Evolutionary conservation across 2,329 filamentous ascomycete species (phyloP).

Genomic region (Fusarium decemcellulare): DNA sequence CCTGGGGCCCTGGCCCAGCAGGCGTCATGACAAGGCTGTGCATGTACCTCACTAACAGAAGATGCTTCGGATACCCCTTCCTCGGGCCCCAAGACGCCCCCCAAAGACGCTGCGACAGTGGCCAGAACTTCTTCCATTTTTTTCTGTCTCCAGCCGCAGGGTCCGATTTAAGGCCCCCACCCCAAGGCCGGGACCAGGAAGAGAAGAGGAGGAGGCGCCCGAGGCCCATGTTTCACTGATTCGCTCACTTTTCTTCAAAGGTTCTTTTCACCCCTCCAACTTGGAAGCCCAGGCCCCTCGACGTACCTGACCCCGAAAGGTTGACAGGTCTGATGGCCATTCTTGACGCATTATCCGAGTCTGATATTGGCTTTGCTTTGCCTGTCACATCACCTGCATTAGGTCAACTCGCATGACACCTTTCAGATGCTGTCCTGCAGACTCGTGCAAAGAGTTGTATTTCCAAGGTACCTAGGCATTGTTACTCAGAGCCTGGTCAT

Average conservation of each 20-base stretch:
- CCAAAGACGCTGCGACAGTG: conserved; percentile 28
- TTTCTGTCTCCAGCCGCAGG: conserved; percentile 46
- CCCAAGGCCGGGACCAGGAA: too few species aligned
- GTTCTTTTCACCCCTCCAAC: too few species aligned
- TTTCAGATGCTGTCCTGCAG: too few species aligned
- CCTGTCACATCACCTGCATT: too few species aligned
- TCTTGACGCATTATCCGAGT: not conserved
- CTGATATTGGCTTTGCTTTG: not conserved
- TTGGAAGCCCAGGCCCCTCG: not conserved
- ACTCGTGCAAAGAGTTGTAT: too few species aligned
- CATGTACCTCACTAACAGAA: conserved; percentile 45
- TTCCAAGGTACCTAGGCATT: not conserved
- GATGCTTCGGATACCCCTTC: conserved; percentile 12
- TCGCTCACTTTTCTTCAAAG: conserved; percentile 27
- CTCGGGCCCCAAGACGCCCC: conserved; percentile 16
- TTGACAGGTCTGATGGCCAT: not conserved
- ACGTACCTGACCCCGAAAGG: conserved; percentile 12
- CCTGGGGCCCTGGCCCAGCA: not conserved
- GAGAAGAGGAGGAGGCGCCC: not conserved
- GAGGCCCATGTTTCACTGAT: conserved; percentile 28
- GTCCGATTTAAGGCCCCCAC: conserved; percentile 42
- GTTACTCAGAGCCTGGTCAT: conserved; percentile 8
- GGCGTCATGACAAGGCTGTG: conserved; percentile 39
- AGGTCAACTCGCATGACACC: too few species aligned
- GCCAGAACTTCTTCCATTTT: conserved; percentile 43